These are phyloP conservation scores for Kluyveromyces wickerhamii DNA, from an alignment of 805 yeast genomes.

Conservation along the genomic window DNA sequence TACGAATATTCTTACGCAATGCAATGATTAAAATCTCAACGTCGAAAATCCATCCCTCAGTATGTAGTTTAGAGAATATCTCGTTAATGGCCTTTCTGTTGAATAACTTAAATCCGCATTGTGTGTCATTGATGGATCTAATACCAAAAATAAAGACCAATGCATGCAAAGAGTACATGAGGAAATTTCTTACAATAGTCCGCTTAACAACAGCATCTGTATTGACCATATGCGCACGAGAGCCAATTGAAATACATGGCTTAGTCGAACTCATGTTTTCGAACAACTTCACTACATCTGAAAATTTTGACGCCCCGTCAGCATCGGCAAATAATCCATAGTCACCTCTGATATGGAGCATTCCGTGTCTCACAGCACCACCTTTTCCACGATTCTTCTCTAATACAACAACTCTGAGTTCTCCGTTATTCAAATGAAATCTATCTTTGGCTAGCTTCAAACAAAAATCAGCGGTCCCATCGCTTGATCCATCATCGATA, in stretches of 20 bases:
- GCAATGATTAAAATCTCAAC: conserved; percentile 86
- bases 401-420: conserved; percentile 62
- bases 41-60: conserved; percentile 98
- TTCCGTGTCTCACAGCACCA: conserved; percentile 94
- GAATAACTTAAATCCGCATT: conserved; percentile 94
- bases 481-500: conserved; percentile 88
- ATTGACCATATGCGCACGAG: conserved; percentile 93
- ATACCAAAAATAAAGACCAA: conserved; percentile 86
- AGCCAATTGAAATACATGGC: conserved; percentile 76
- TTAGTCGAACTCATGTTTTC: conserved; percentile 11
- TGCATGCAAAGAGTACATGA: conserved; percentile 88
- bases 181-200: conserved; percentile 75
- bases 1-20: conserved; percentile 54
- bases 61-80: conserved; percentile 87
- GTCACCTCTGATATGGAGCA: conserved; percentile 64
- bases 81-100: conserved; percentile 53
- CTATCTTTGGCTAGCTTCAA: conserved; percentile 43
- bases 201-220: conserved; percentile 96
- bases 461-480: conserved; percentile 70
- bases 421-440: conserved; percentile 44
- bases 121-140: conserved; percentile 81
- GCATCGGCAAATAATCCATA: conserved; percentile 90
- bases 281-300: conserved; percentile 42
- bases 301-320: conserved; percentile 87
- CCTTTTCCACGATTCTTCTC: conserved; percentile 84